Conservation (phyloP, 2,329 filamentous ascomycete species). For the Aulographum hederae region DNA sequence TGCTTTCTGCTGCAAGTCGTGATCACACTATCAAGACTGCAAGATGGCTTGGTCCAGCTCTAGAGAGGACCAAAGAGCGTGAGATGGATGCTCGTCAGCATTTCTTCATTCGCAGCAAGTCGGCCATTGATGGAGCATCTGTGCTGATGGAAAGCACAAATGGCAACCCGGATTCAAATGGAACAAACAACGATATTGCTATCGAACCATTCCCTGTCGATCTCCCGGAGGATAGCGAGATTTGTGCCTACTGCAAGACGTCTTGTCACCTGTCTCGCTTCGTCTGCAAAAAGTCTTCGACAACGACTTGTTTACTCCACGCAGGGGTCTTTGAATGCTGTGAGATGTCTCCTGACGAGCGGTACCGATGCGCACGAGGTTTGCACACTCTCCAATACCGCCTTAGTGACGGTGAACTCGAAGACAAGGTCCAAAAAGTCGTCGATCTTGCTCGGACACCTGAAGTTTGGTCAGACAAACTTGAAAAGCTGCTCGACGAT, state of each 20-base stretch:
- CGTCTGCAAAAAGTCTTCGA: conserved; percentile 64
- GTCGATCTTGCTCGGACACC: conserved; percentile 73
- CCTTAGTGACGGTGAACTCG: conserved; percentile 53
- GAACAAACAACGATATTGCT: conserved; percentile 13
- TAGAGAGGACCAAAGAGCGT: conserved; percentile 58
- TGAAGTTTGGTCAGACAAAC: conserved; percentile 79
- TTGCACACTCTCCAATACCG: conserved; percentile 64
- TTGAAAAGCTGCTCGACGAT: conserved; percentile 67
- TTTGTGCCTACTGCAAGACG: conserved; percentile 79
- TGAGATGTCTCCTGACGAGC: conserved; percentile 35
- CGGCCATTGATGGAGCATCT: conserved; percentile 11
- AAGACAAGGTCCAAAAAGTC: conserved; percentile 51
- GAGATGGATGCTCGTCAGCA: conserved; percentile 50
- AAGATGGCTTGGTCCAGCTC: conserved; percentile 82
- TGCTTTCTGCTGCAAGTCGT: conserved; percentile 68
- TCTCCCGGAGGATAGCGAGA: conserved; percentile 78
- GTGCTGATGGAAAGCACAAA: conserved; percentile 17
- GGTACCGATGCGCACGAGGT: conserved; percentile 33
- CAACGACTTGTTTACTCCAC: conserved; percentile 66
- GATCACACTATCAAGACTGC: conserved; percentile 74
- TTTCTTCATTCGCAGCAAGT: conserved; percentile 49
- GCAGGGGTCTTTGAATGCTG: conserved; percentile 71
- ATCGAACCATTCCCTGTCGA: conserved; percentile 38
- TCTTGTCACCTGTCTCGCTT: conserved; percentile 86
- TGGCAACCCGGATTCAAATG: conserved; percentile 27